Base-by-base conservation (phyloP, 352 stramenopile species). In the Phytophthora parvispora region DNA sequence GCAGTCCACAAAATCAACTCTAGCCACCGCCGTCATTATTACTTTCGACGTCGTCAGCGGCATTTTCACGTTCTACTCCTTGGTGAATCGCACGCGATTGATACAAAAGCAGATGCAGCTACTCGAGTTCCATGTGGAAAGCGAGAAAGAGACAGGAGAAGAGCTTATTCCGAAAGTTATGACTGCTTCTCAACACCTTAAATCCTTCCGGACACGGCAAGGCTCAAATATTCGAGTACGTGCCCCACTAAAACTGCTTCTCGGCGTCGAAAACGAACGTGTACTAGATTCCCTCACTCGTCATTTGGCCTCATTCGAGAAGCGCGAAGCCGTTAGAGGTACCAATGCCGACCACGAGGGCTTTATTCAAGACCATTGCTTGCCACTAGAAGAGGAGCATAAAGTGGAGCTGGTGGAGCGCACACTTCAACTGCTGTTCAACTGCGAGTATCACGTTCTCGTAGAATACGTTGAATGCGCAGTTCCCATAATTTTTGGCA, bases 401-500 rank as follows among this genome's bases (percentile, higher is more conserved):
- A 31, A 55, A 18, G 10, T 61, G 10, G 50, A 64, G 27, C 27
- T 64, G 5, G 45, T 66, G 6, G 40, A 61, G 12, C 54, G 51
- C n/a, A 40, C 53, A 4, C 59, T 72, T 1, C 29, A 64, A 9
- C 29, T 77, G 2, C 45, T 77, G 2, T 77, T 77, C 27, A 45
- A 63, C 20, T 65, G 56, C 40, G 69, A 77, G 34, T 77, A 73
- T 31, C 55, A 62, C 13, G 34, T 56, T 25, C 53, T 73, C 1
- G 51, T 64, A 2, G 45, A 67, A 32, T 77, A 69, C 20, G 64
- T 77, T 40, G 64, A 73, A 45, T 72, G 52, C 40, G 43, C 56
- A 6, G 57, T 73, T 6, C 69, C 69, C 6, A 40, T 66, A 3
- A 40, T 77, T 15, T 77, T 69, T n/a, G 24, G 45, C 3, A 24